phyloP scores from a whole-genome alignment of 2,329 filamentous ascomycete species.

The Aotearoamyces nothofagi region DNA sequence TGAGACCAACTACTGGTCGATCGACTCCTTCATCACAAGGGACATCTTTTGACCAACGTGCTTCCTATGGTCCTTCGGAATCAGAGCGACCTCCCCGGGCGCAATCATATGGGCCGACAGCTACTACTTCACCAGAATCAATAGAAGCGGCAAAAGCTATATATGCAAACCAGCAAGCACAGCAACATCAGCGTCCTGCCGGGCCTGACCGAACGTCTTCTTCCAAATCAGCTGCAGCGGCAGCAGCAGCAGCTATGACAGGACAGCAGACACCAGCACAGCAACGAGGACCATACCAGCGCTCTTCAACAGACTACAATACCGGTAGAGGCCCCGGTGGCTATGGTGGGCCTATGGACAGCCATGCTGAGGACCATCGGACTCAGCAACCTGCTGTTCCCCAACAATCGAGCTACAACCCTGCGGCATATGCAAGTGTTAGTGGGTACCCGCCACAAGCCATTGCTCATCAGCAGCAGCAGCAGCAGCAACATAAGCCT shows the following conservation, averaged over 20 bases:
- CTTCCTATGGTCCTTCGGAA: constrained; percentile 17
- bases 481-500: constrained; percentile 1
- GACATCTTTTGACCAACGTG: constrained; percentile 9
- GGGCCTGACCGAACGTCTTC: constrained; percentile 36
- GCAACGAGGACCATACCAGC: constrained; percentile 14
- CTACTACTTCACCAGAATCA: constrained; percentile 33
- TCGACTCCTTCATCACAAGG: constrained; percentile 10
- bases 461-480: constrained; percentile 18
- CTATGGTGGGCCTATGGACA: constrained; percentile 10
- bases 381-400: constrained; percentile 24
- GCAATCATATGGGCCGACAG: constrained; percentile 22
- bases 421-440: constrained; percentile 57
- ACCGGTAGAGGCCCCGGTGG: constrained; percentile 7
- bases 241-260: constrained; percentile 44
- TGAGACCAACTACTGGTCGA: constrained; percentile 9
- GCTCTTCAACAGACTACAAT: constrained; percentile 16
- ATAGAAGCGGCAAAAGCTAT: constrained; percentile 49
- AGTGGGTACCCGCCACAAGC: constrained; percentile 32
- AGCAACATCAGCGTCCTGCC: constrained; percentile 26
- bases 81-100: constrained; percentile 13
- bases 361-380: constrained; percentile 16
- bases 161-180: constrained; percentile 37
- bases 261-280: constrained; percentile 17
- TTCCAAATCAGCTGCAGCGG: constrained; percentile 37
- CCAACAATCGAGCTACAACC: constrained; percentile 60